A percentile compares a stretch with the other conserved stretches of the same genome.
phyloP scores from a whole-genome alignment of 1,284 basidiomycete genomes.

The Microbotryomycetes sp. region DNA sequence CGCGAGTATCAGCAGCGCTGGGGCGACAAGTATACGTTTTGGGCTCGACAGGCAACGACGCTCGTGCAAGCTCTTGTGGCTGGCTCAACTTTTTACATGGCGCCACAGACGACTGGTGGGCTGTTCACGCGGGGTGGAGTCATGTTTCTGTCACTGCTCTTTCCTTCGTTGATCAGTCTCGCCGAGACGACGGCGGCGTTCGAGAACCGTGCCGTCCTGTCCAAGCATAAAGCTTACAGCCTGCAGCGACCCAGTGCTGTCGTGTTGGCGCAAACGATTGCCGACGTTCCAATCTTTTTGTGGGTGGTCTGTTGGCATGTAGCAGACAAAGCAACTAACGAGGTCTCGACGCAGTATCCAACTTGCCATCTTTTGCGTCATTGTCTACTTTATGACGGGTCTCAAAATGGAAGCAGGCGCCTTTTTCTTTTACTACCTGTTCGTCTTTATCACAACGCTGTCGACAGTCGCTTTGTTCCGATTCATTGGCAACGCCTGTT shows the following conservation, averaged over 20 bases:
- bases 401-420: constrained; percentile 40
- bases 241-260: neutral
- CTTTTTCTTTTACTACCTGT: constrained; percentile 40
- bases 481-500: constrained; percentile 43
- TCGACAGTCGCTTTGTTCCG: constrained; percentile 48
- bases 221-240: constrained; percentile 7
- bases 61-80: constrained; percentile 43
- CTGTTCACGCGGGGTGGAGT: constrained; percentile 31
- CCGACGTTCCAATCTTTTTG: constrained; percentile 35
- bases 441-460: constrained; percentile 41
- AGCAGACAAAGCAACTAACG: too few relatives aligned
- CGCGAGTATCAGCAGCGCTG: constrained; percentile 43
- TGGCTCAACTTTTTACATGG: constrained; percentile 43
- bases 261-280: neutral
- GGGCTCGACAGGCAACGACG: constrained; percentile 39
- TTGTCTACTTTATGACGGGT: constrained; percentile 45
- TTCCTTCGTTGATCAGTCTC: constrained; percentile 13
- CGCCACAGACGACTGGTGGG: constrained; percentile 23
- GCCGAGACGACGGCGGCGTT: constrained; percentile 1
- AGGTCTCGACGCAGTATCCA: constrained; percentile 43
- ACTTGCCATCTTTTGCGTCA: constrained; percentile 39
- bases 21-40: constrained; percentile 40
- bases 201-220: neutral
- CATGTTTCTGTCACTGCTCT: constrained; percentile 45
- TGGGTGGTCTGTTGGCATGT: too few relatives aligned